phyloP scores from a whole-genome alignment of 768 basidiomycete genomes.

The Arthromyces matolae region DNA sequence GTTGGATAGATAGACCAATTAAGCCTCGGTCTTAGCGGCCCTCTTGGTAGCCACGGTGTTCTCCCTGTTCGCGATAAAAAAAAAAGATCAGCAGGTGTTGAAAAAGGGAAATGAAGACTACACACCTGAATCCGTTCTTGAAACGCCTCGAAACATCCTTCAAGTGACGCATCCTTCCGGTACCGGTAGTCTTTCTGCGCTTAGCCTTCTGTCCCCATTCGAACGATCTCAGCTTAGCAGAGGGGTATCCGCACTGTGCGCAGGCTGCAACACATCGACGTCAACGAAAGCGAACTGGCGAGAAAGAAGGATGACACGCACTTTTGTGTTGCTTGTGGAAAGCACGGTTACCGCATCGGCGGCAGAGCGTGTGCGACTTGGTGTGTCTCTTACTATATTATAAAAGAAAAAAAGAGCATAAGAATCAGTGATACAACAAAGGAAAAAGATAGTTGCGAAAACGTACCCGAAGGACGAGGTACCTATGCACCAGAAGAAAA shows the following conservation, averaged over 20 bases:
- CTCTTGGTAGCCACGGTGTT: slow-evolving; percentile 21
- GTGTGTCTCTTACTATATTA: slow-evolving; percentile 86
- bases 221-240: slow-evolving; percentile 92
- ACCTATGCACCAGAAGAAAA: slow-evolving; percentile 45
- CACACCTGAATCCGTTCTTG: slow-evolving; percentile 97
- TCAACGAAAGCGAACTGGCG: too few relatives aligned
- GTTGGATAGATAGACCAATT: slow-evolving; percentile 8
- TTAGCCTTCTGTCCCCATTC: slow-evolving; percentile 99
- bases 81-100: neutral
- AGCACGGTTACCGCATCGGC: slow-evolving; percentile 91
- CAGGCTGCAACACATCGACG: too few relatives aligned
- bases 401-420: slow-evolving; percentile 5
- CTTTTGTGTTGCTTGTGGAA: slow-evolving; percentile 99
- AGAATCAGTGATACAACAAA: too few relatives aligned
- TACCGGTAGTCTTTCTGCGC: slow-evolving; percentile 99
- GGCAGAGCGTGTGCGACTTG: slow-evolving; percentile 95
- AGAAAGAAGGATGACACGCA: slow-evolving; percentile 35
- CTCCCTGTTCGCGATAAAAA: slow-evolving; percentile 12
- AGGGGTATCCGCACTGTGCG: slow-evolving; percentile 93
- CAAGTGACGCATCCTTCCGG: slow-evolving; percentile 92
- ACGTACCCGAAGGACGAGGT: slow-evolving; percentile 95
- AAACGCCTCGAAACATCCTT: slow-evolving; percentile 91
- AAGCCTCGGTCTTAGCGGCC: slow-evolving; percentile 19
- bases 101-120: neutral
- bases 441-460: neutral